phyloP scores from a whole-genome alignment of 2,329 filamentous ascomycete genomes.

The Emergomyces orientalis region DNA sequence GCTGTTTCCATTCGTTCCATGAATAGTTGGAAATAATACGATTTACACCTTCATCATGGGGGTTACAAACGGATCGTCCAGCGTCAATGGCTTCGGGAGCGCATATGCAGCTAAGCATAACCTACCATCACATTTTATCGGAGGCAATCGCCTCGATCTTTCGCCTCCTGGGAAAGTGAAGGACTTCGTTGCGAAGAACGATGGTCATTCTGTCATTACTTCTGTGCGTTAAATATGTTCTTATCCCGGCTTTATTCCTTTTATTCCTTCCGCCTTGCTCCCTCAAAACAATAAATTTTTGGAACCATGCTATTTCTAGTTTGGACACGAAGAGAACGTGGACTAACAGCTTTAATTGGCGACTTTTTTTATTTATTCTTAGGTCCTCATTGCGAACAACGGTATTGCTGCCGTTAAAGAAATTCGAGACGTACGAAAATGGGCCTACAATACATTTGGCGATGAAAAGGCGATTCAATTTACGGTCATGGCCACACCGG shows the following conservation, averaged over 20 bases:
- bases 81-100: conserved; percentile 46
- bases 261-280: background rate
- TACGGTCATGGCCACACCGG: conserved; percentile 98
- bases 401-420: conserved; percentile 99
- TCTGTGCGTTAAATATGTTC: conserved; percentile 56
- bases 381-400: conserved; percentile 99
- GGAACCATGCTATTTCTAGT: background rate
- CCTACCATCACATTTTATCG: conserved; percentile 88
- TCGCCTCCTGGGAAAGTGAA: conserved; percentile 81
- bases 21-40: background rate
- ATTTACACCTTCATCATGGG: conserved; percentile 29
- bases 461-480: conserved; percentile 98
- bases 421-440: conserved; percentile 98
- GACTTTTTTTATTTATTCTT: conserved; percentile 10
- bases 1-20: background rate
- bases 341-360: background rate
- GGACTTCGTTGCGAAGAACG: conserved; percentile 83
- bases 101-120: conserved; percentile 73
- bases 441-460: conserved; percentile 99
- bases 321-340: background rate
- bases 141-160: conserved; percentile 76
- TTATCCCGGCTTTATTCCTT: background rate
- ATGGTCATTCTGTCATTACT: conserved; percentile 96
- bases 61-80: conserved; percentile 27
- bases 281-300: background rate